phyloP scores from a whole-genome alignment of 2,329 filamentous ascomycete species.

The Sclerotinia borealis region DNA sequence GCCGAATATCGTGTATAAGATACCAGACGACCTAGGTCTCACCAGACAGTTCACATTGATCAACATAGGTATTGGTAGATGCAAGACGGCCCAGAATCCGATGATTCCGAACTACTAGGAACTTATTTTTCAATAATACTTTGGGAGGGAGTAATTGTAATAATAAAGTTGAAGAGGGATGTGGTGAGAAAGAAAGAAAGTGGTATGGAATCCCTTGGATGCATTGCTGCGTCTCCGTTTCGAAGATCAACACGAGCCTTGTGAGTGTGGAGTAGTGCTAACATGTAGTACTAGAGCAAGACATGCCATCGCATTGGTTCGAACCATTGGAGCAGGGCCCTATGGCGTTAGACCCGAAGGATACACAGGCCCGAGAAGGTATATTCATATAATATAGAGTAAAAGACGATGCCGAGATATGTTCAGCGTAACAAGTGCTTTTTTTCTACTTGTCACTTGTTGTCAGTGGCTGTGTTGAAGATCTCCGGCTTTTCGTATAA shows the following conservation, averaged over 20 bases:
- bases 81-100: background rate
- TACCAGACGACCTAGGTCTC: conserved; percentile 3
- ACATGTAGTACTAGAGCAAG: background rate
- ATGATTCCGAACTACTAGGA: background rate
- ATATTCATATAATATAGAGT: background rate
- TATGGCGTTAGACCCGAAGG: background rate
- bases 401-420: background rate
- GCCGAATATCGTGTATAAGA: background rate
- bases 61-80: background rate
- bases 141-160: background rate
- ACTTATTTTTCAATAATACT: background rate
- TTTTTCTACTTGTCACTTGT: no score
- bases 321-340: background rate
- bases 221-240: background rate
- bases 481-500: background rate
- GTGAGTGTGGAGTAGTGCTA: conserved; percentile 8
- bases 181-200: background rate
- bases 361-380: background rate
- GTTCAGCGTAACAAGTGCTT: background rate
- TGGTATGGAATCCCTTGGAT: no score
- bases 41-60: conserved; percentile 7
- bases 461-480: conserved; percentile 7
- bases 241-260: conserved; percentile 9
- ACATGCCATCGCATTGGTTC: background rate
- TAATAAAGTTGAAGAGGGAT: background rate